phyloP scores from a whole-genome alignment of 306 rosid species.

The Oemleria cerasiformis region DNA sequence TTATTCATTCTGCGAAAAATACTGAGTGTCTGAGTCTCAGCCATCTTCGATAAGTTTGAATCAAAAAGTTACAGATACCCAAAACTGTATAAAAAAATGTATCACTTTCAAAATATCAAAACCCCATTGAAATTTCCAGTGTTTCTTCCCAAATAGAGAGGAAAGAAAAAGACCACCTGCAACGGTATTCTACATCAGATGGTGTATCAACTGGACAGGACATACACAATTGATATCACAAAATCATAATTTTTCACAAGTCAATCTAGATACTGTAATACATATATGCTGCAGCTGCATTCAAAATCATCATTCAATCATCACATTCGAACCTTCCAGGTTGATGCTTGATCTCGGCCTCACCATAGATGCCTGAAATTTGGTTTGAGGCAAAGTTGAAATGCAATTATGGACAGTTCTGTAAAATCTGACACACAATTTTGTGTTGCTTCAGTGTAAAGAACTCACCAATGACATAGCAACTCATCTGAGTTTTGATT shows the following conservation, averaged over 20 bases:
- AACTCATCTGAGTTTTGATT: background rate
- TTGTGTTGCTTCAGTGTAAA: background rate
- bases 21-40: too few relatives aligned
- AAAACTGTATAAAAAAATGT: too few relatives aligned
- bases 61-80: too few relatives aligned
- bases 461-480: background rate
- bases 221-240: background rate
- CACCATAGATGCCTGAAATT: constrained; percentile 25
- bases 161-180: too few relatives aligned
- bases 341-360: background rate
- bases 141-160: too few relatives aligned
- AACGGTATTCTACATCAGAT: background rate
- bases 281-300: constrained; percentile 1
- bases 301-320: background rate
- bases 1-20: too few relatives aligned
- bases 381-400: background rate
- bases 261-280: constrained; percentile 2
- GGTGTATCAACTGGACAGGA: background rate
- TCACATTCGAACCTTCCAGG: background rate
- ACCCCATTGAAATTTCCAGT: too few relatives aligned
- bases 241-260: background rate
- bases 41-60: too few relatives aligned
- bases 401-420: background rate
- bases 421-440: background rate
- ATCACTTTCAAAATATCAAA: too few relatives aligned